These are phyloP conservation scores for Sporothrix brasiliensis DNA, from an alignment of 2,329 filamentous ascomycete species.

Conservation along the genomic window DNA sequence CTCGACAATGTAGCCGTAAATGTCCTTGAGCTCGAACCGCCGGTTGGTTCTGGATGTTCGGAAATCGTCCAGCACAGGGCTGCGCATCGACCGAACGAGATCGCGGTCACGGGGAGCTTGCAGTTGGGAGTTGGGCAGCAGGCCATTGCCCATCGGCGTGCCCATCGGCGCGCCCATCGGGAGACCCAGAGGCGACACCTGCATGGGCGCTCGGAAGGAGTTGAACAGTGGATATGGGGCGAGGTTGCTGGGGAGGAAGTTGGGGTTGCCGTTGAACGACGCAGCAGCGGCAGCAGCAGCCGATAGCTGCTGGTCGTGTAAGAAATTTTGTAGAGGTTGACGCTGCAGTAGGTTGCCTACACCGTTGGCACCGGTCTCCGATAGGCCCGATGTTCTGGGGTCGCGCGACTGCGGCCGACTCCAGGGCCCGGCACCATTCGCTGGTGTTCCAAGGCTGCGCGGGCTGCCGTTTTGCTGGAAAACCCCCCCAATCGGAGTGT, in stretches of 20 bases:
- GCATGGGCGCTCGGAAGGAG: conserved; percentile 43
- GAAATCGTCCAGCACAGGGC: conserved; percentile 77
- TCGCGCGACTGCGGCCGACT: conserved; percentile 44
- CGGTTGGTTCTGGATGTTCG: conserved; percentile 67
- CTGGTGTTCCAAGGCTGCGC: conserved; percentile 28
- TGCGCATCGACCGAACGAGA: conserved; percentile 54
- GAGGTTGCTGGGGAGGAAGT: conserved; percentile 13
- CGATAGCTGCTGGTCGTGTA: conserved; percentile 30
- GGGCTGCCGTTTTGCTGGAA: conserved; percentile 44
- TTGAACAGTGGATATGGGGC: conserved; percentile 45
- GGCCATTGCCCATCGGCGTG: conserved; percentile 38
- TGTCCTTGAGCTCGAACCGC: conserved; percentile 83
- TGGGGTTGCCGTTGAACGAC: conserved; percentile 2
- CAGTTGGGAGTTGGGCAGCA: conserved; percentile 44
- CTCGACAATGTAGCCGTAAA: conserved; percentile 84
- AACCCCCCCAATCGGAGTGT: conserved; percentile 41
- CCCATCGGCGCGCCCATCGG: conserved; percentile 38
- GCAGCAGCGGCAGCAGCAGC: conserved; percentile 12
- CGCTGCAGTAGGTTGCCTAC: conserved; percentile 19
- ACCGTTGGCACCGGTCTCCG: conserved; percentile 3
- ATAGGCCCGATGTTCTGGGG: conserved; percentile 35
- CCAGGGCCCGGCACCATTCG: conserved; percentile 44
- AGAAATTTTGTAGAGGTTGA: conserved; percentile 20
- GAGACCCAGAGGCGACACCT: conserved; percentile 40
- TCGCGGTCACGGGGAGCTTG: conserved; percentile 41